Base-by-base conservation (phyloP, 345 rosid genomes). In the Ceriops decandra region DNA sequence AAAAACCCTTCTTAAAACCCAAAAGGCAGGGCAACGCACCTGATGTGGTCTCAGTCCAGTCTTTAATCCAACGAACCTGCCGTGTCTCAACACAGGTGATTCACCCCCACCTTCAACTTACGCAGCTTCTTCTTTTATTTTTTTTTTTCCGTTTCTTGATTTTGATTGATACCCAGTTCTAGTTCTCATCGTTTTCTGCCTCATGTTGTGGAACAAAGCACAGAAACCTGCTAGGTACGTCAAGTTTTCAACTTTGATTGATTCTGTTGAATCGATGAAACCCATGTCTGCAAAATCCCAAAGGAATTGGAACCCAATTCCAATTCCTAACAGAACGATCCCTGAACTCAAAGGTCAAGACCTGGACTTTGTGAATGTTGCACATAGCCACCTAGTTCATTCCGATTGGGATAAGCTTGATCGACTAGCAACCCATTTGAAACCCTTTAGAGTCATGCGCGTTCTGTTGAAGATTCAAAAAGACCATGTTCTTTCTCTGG, bases 361-460 rank as follows among this genome's bases (percentile, higher is more conserved):
- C 77, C 85, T 89, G 56, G 98, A 93, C 68, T 86, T 90, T 72
- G 84, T 93, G 66, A 90, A 80, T 68, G 90, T 93, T 64, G 86
- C 88, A 1, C 85, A 86, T 74, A 87, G 98, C 81, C 96, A 93
- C 73, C 81, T 93, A 30, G 77, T 90, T 75, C 97, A 87, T 59
- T 87, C 89, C 51, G 89, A 89, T 64, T 90, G 96, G 98, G 84
- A 79, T 53, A 77, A 85, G 77, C 93, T 93, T 53, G 69, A 72
- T 21, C 42, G 74, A 24, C 64, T 88, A 20, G 69, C 88, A 0
- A 9, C 79, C 62, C 83, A 81, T 42, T 49, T 87, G 59, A 78
- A 87, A 2, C 82, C 90, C 1, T 72, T 83, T 65, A 81, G 96
- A 67, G 83, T 87, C 53, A 85, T 77, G 82, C 88, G 81, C 68